phyloP scores from a whole-genome alignment of 805 yeast genomes.

The Wickerhamiella spandovensis region DNA sequence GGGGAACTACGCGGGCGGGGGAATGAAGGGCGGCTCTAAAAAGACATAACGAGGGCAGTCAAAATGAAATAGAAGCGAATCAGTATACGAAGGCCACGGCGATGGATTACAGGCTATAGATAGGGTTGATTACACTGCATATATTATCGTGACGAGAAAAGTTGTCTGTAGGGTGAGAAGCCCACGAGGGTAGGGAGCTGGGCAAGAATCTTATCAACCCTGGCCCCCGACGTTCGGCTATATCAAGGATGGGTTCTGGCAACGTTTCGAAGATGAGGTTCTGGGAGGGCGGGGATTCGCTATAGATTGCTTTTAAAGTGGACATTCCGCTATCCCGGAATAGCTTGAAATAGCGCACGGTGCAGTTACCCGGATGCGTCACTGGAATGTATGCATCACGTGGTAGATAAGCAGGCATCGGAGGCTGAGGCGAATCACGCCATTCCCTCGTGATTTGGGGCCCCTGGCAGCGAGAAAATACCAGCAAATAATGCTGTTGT shows the following conservation, averaged over 20 bases:
- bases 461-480: too few species aligned
- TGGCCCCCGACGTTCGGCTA: neutral
- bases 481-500: too few species aligned
- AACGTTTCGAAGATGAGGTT: neutral
- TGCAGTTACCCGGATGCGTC: neutral
- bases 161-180: neutral
- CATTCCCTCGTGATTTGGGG: too few species aligned
- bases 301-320: neutral
- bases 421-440: neutral
- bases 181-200: neutral
- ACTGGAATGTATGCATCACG: neutral
- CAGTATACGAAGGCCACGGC: too few species aligned
- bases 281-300: neutral
- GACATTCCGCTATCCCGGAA: neutral
- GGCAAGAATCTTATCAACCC: neutral
- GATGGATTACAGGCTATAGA: too few species aligned
- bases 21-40: too few species aligned
- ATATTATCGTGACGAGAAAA: neutral
- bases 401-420: neutral
- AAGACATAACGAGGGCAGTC: too few species aligned
- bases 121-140: neutral
- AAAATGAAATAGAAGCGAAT: too few species aligned
- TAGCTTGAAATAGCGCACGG: neutral
- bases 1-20: too few species aligned
- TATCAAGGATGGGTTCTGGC: too few species aligned